These are phyloP conservation scores for Paracorniculantispora psalliotae DNA, from an alignment of 2,329 filamentous ascomycete species.

Conservation along the genomic window DNA sequence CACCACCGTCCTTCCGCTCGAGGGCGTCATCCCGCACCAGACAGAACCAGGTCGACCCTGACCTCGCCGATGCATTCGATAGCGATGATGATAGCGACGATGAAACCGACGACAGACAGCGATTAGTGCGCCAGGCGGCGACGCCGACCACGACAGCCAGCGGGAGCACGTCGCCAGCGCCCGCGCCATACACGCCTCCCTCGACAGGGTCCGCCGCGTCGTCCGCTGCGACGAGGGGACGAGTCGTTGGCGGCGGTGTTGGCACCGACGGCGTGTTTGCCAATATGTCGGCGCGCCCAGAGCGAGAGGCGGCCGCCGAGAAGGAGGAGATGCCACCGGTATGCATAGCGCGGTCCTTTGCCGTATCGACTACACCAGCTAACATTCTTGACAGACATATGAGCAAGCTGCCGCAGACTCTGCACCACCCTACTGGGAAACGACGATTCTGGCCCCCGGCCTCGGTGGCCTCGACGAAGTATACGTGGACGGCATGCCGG, in stretches of 20 bases:
- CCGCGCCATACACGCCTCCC: conserved; percentile 21
- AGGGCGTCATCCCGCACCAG: conserved; percentile 58
- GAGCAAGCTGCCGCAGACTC: conserved; percentile 97
- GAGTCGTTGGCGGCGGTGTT: conserved; percentile 65
- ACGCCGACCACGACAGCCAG: conserved; percentile 24
- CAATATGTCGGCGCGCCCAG: conserved; percentile 87
- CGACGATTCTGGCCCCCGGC: conserved; percentile 90
- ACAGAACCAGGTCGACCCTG: conserved; percentile 57
- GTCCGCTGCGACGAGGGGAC: conserved; percentile 15
- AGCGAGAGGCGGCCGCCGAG: conserved; percentile 60
- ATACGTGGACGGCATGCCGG: conserved; percentile 92
- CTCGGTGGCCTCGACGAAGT: conserved; percentile 89
- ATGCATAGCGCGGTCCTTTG: conserved; percentile 36
- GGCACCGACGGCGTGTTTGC: conserved; percentile 94
- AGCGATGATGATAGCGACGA: conserved; percentile 72
- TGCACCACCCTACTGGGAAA: conserved; percentile 98
- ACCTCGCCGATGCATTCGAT: conserved; percentile 91
- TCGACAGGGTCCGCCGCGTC: conserved; percentile 29
- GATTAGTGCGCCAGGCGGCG: conserved; percentile 66
- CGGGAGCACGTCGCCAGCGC: conserved; percentile 16
- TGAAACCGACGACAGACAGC: conserved; percentile 71
- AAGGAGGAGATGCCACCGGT: conserved; percentile 91
- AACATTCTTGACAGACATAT: conserved; percentile 63
- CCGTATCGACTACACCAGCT: background rate
- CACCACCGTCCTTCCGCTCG: conserved; percentile 83